Evolutionary conservation across 148 eudicot genomes (phyloP).

Genomic region (Beta vulgaris): DNA sequence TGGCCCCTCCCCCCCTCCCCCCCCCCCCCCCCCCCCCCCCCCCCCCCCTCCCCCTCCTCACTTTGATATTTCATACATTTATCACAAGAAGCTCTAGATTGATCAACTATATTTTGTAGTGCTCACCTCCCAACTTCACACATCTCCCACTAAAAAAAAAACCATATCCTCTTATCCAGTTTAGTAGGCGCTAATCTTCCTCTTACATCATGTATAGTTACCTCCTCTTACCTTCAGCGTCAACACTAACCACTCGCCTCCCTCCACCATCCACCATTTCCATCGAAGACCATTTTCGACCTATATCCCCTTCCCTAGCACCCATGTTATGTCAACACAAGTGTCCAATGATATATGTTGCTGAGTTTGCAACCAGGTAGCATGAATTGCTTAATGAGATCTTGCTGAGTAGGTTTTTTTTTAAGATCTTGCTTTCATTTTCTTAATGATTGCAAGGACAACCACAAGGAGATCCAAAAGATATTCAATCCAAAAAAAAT

Average conservation of each 20-base stretch:
- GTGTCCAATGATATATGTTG: neutral
- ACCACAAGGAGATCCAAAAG: neutral
- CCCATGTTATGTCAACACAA: neutral
- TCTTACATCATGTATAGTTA: neutral
- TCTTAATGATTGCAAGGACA: neutral
- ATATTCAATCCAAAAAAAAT: neutral
- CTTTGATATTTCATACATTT: no score
- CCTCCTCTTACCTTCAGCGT: neutral
- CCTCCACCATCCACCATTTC: neutral
- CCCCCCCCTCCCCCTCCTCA: no score
- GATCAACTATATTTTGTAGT: no score
- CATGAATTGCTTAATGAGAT: neutral
- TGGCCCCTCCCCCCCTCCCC: no score
- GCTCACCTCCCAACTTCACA: neutral
- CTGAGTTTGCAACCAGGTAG: neutral
- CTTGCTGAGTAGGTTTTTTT: no score
- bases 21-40: no score
- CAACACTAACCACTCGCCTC: neutral
- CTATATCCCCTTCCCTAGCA: neutral
- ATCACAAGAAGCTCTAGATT: no score
- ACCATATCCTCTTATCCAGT: neutral
- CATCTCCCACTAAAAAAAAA: neutral
- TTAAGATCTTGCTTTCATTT: neutral
- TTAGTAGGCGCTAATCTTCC: neutral
- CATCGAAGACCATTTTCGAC: neutral